Base-by-base conservation (phyloP, 345 rosid species). In the Zanthoxylum bungeanum region DNA sequence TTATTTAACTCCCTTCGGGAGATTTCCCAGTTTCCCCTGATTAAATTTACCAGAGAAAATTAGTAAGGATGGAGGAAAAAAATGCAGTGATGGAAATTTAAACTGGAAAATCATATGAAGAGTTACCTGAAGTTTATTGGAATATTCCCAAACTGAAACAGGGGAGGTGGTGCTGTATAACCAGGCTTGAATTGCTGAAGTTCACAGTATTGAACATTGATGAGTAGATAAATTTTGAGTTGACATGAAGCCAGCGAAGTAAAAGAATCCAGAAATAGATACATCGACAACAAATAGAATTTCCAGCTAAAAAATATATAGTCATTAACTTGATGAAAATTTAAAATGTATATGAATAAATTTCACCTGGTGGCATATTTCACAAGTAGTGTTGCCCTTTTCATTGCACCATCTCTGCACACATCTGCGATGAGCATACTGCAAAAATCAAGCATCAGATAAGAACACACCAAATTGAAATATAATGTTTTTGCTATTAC, bases 361-460 rank as follows among this genome's bases (percentile, higher is more conserved):
- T 33, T 53, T 36, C 16, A 89, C 98, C 90, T 93, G 91, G 73
- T 88, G 96, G 80, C 98, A 93, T 76, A 91, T 93, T 81, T 93
- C 97, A 75, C 98, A 93, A 49, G 52, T 83, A 12, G 85, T 91
- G 49, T 93, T 76, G 10, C 98, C 98, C 84, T 93, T 93, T 82
- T 93, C 94, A 56, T 93, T 88, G 73, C 98, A 91, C 98, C 98
- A 93, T 74, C 84, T 86, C 77, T 93, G 98, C 19, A 93, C 87
- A 49, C 98, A 91, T 70, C 87, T 84, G 42, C 98, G 76, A 78
- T 93, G 98, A 59, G 98, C 96, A 76, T 88, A 86, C 96, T 91
- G 86, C 66, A 68, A 78, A 69, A 57, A 71, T 11, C 61, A 67
- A 73, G 51, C 24, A 55, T 63, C 66, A 66, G 21, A 34, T 5